phyloP scores from a whole-genome alignment of 306 rosid genomes.

The Nissolia schottii region DNA sequence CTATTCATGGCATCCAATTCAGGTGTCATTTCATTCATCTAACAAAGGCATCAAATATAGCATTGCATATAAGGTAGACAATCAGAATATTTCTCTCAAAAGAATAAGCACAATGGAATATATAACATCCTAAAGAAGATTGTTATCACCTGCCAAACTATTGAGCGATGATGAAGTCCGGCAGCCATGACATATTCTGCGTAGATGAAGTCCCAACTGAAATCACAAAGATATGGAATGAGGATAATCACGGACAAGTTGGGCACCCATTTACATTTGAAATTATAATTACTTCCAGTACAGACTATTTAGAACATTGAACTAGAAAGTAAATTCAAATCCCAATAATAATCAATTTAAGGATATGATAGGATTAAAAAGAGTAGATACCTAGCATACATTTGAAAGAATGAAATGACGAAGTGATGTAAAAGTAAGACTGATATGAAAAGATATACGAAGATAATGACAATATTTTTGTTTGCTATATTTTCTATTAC shows the following conservation, averaged over 20 bases:
- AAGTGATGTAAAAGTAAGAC: background rate
- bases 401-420: background rate
- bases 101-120: background rate
- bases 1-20: background rate
- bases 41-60: background rate
- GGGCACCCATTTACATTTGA: background rate
- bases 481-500: background rate
- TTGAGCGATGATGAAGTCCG: constrained; percentile 84
- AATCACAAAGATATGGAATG: constrained; percentile 20
- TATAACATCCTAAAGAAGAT: constrained; percentile 15
- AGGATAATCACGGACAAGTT: background rate
- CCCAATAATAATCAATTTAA: background rate
- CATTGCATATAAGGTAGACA: background rate
- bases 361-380: background rate
- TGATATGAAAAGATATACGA: background rate
- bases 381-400: background rate
- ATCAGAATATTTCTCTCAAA: background rate
- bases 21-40: background rate
- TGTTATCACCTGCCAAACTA: constrained; percentile 83
- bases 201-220: constrained; percentile 99
- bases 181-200: constrained; percentile 98
- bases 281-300: background rate
- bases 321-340: background rate
- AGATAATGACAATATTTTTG: background rate
- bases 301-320: constrained; percentile 3